A percentile compares a stretch with the other conserved stretches of the same genome.
These are phyloP conservation scores for Phalaenopsis hybrid DNA, from an alignment of 116 monocot genomes.

Conservation along the genomic window DNA sequence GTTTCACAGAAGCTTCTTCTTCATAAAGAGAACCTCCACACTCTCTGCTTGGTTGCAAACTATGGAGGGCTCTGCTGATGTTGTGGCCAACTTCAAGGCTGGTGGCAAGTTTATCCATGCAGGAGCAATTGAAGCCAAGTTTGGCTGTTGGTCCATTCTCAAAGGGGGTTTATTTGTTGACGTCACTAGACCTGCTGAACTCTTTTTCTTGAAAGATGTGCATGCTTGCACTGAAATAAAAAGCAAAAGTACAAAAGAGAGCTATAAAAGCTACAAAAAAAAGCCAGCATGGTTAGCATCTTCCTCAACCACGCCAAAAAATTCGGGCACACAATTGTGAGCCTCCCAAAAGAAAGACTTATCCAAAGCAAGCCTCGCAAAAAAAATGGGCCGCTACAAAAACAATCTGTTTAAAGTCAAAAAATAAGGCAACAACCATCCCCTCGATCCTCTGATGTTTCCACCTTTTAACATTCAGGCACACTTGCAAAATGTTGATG, in stretches of 20 bases:
- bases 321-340: too few species aligned
- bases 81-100: conserved; percentile 38
- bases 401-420: too few species aligned
- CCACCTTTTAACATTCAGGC: too few species aligned
- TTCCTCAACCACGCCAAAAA: too few species aligned
- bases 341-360: too few species aligned
- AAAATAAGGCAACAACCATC: not conserved
- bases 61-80: conserved; percentile 18
- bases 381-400: too few species aligned
- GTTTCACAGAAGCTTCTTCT: conserved; percentile 47
- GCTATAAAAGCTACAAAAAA: too few species aligned
- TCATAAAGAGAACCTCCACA: conserved; percentile 39
- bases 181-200: conserved; percentile 30
- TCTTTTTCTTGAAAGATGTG: conserved; percentile 27
- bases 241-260: too few species aligned
- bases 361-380: too few species aligned
- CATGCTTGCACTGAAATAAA: too few species aligned
- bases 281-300: too few species aligned
- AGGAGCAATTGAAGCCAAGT: conserved; percentile 40
- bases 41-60: conserved; percentile 81
- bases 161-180: conserved; percentile 72
- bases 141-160: conserved; percentile 83
- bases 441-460: conserved; percentile 8
- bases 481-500: too few species aligned
- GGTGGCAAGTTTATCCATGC: conserved; percentile 20